phyloP scores from a whole-genome alignment of 2,329 filamentous ascomycete species.

The Cercospora beticola region DNA sequence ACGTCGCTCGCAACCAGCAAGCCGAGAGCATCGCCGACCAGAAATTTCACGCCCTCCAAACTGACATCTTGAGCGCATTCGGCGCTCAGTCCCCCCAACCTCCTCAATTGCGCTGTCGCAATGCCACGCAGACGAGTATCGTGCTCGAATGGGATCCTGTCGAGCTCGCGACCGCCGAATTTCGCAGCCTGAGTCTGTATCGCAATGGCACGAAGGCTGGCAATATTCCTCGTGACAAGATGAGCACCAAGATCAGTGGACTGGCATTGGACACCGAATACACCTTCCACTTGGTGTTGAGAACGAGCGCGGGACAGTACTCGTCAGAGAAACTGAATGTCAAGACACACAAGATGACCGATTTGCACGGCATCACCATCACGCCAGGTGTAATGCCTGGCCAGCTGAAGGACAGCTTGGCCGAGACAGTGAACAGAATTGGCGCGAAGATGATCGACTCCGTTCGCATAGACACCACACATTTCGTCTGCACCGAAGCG shows the following conservation, averaged over 20 bases:
- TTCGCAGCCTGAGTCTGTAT: conserved; percentile 86
- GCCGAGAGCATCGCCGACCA: conserved; percentile 74
- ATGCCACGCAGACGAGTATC: conserved; percentile 96
- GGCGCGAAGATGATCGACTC: conserved; percentile 87
- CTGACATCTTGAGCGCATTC: conserved; percentile 82
- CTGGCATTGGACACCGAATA: conserved; percentile 97
- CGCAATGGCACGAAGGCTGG: conserved; percentile 96
- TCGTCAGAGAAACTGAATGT: conserved; percentile 80
- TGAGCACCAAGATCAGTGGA: conserved; percentile 94
- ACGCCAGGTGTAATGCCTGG: conserved; percentile 83
- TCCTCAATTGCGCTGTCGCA: conserved; percentile 84
- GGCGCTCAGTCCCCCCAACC: conserved; percentile 73
- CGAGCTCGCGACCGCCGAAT: conserved; percentile 84
- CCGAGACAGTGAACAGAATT: conserved; percentile 76
- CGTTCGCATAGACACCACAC: conserved; percentile 94
- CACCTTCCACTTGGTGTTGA: conserved; percentile 85
- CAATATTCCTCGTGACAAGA: conserved; percentile 86
- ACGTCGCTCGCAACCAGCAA: conserved; percentile 78
- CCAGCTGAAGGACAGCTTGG: conserved; percentile 69
- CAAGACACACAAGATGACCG: conserved; percentile 97
- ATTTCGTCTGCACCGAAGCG: conserved; percentile 96
- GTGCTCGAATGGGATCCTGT: conserved; percentile 98
- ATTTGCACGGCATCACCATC: conserved; percentile 91
- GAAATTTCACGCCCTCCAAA: conserved; percentile 81
- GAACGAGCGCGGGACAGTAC: conserved; percentile 86